Evolutionary conservation across 805 yeast species (phyloP).

Genomic region (Wickerhamomyces mucosus): DNA sequence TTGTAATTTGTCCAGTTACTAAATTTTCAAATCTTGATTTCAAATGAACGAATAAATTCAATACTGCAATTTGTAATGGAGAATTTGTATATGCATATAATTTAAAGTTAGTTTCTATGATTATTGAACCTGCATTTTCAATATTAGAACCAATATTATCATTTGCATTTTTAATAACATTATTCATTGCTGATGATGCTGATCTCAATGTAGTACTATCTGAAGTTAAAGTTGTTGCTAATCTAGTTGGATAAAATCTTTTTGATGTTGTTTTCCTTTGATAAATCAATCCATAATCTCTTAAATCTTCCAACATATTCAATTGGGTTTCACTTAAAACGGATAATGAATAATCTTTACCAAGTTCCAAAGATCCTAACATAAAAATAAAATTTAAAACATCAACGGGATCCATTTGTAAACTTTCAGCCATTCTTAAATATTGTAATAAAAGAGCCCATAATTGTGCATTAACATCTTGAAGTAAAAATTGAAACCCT

Average conservation of each 20-base stretch:
- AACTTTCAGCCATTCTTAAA: constrained; percentile 69
- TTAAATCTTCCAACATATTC: constrained; percentile 78
- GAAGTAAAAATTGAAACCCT: constrained; percentile 90
- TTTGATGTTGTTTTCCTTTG: constrained; percentile 46
- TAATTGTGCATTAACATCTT: constrained; percentile 87
- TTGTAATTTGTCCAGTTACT: constrained; percentile 88
- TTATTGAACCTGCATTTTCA: constrained; percentile 54
- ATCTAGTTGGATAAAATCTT: constrained; percentile 80
- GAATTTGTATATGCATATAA: constrained; percentile 89
- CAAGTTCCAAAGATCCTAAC: constrained; percentile 86
- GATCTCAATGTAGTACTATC: constrained; percentile 65
- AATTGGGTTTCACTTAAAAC: constrained; percentile 73
- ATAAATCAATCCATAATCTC: constrained; percentile 87
- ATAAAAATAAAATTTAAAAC: constrained; percentile 88
- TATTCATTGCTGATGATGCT: constrained; percentile 69
- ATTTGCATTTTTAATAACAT: constrained; percentile 37
- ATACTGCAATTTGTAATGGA: constrained; percentile 88
- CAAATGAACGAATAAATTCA: constrained; percentile 80
- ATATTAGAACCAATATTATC: constrained; percentile 11
- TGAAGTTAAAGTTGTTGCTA: constrained; percentile 84
- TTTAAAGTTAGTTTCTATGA: constrained; percentile 90
- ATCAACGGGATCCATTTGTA: constrained; percentile 93
- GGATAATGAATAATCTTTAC: constrained; percentile 69
- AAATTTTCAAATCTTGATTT: constrained; percentile 80
- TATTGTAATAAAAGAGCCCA: constrained; percentile 90